phyloP scores from a whole-genome alignment of 2,329 filamentous ascomycete genomes.

The Colletotrichum sp. region DNA sequence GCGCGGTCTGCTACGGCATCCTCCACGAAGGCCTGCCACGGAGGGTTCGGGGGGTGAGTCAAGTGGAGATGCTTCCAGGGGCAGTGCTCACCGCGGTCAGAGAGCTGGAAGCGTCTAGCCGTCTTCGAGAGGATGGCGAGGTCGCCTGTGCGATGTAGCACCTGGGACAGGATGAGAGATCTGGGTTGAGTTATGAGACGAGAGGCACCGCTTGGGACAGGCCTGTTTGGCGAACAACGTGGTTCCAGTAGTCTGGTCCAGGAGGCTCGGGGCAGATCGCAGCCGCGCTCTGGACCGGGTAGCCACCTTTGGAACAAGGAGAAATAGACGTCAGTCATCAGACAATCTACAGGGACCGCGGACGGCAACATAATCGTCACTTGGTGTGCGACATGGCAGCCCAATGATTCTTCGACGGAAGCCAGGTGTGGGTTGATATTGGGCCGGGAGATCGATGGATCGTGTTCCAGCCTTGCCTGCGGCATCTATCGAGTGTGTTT shows the following conservation, averaged over 20 bases:
- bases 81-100: background rate
- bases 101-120: background rate
- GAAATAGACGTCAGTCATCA: background rate
- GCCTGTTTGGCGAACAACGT: conserved; percentile 2
- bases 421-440: background rate
- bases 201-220: background rate
- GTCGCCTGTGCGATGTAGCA: conserved; percentile 16
- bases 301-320: background rate
- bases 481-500: conserved; percentile 4
- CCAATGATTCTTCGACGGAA: background rate
- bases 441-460: background rate
- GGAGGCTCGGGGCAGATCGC: conserved; percentile 12
- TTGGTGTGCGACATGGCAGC: background rate
- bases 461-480: background rate
- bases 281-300: background rate
- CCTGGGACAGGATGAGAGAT: background rate
- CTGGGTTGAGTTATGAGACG: background rate
- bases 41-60: background rate
- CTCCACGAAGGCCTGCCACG: background rate
- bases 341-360: background rate
- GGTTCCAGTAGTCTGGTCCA: conserved; percentile 13
- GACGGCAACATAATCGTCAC: conserved; percentile 12
- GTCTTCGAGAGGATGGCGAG: background rate
- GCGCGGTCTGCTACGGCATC: background rate
- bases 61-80: background rate